Evolutionary conservation across 345 rosid species (phyloP).

Genomic region (Geranium rotundifolium): DNA sequence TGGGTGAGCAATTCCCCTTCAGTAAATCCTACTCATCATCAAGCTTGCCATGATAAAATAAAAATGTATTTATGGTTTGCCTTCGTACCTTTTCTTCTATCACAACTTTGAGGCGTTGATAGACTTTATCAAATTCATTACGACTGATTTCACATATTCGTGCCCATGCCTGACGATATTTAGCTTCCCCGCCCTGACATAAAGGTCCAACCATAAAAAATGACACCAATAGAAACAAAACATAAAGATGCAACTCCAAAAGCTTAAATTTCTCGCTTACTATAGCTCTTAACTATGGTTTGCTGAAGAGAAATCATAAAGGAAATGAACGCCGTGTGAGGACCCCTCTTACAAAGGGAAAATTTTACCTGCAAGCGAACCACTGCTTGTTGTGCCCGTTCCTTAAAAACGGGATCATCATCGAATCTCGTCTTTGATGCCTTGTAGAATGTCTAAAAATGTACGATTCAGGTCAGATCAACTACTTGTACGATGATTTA

Average conservation of each 20-base stretch:
- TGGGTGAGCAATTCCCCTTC: not conserved
- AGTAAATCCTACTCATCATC: not conserved
- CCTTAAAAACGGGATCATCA: slow-evolving; percentile 57
- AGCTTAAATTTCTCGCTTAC: not conserved
- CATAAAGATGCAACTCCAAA: not conserved
- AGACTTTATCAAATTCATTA: slow-evolving; percentile 70
- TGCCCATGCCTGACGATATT: slow-evolving; percentile 71
- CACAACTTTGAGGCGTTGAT: slow-evolving; percentile 61
- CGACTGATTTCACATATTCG: slow-evolving; percentile 71
- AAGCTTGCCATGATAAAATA: not conserved
- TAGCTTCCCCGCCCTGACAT: slow-evolving; percentile 68
- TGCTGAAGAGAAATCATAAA: not conserved
- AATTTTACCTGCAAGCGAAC: slow-evolving; percentile 78
- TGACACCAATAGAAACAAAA: not conserved
- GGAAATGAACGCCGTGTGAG: not conserved
- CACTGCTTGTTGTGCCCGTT: slow-evolving; percentile 84
- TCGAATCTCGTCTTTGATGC: slow-evolving; percentile 75
- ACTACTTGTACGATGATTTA: not conserved
- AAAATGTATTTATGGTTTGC: not conserved
- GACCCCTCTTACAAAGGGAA: not conserved
- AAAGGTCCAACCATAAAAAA: slow-evolving; percentile 4
- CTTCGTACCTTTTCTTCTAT: slow-evolving; percentile 74
- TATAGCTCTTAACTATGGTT: not conserved
- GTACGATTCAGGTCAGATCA: not conserved
- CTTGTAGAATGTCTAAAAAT: slow-evolving; percentile 61